A percentile compares a stretch with the other conserved stretches of the same genome.
These are phyloP conservation scores for Paecilomyces sp. DNA, from an alignment of 2,329 filamentous ascomycete genomes.

Conservation along the genomic window DNA sequence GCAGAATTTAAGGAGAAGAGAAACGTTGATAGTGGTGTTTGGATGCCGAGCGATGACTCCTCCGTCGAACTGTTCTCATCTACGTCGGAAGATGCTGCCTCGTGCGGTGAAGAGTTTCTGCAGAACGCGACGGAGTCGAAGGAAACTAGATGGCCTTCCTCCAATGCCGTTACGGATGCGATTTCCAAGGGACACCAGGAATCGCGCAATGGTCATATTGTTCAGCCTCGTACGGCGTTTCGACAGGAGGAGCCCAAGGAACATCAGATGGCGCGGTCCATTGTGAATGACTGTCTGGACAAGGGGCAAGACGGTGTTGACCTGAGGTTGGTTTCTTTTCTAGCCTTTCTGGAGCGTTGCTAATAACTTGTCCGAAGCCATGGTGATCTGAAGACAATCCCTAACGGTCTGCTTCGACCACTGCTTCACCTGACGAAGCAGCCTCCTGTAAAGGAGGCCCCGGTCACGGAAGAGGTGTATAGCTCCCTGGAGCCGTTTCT, in stretches of 20 bases:
- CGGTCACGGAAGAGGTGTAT: conserved; percentile 30
- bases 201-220: conserved; percentile 2
- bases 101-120: conserved; percentile 32
- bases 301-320: conserved; percentile 38
- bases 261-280: conserved; percentile 27
- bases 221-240: conserved; percentile 10
- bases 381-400: conserved; percentile 22
- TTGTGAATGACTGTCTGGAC: conserved; percentile 37
- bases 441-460: conserved; percentile 23
- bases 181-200: not conserved
- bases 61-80: conserved; percentile 23
- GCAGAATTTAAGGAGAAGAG: conserved; percentile 38
- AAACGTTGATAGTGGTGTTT: conserved; percentile 40
- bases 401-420: conserved; percentile 25
- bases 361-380: conserved; percentile 15
- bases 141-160: not conserved
- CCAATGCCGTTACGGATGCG: not conserved
- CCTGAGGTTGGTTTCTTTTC: conserved; percentile 30
- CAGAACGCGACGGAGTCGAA: conserved; percentile 16
- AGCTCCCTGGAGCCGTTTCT: conserved; percentile 34
- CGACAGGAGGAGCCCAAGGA: conserved; percentile 24
- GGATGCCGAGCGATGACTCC: conserved; percentile 41
- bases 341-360: not conserved
- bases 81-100: conserved; percentile 24
- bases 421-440: conserved; percentile 34